Conservation (phyloP, 306 rosid genomes). For the Gastrolobium villosum region DNA sequence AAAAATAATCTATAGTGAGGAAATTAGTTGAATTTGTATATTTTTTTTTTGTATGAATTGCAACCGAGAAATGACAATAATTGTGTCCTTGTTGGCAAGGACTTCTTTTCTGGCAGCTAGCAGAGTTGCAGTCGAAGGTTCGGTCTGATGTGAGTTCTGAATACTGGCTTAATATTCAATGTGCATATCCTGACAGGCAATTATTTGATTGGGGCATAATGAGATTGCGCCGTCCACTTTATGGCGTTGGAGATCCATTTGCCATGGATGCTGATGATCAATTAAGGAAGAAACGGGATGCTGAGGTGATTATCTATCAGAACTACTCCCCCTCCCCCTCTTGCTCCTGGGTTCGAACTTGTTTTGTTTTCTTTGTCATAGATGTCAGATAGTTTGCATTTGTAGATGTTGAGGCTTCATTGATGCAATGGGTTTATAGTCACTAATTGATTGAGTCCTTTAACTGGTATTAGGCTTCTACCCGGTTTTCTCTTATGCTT, state of each 20-base stretch:
- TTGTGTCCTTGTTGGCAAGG: conserved; percentile 73
- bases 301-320: conserved; percentile 72
- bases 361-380: conserved; percentile 31
- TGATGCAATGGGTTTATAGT: conserved; percentile 14
- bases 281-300: conserved; percentile 85
- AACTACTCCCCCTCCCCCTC: not conserved
- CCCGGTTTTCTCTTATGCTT: not conserved
- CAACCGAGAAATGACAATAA: conserved; percentile 65
- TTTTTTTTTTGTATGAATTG: conserved; percentile 43
- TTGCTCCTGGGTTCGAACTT: conserved; percentile 11
- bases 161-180: conserved; percentile 78
- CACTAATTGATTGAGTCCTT: conserved; percentile 13
- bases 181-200: conserved; percentile 87
- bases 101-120: conserved; percentile 78
- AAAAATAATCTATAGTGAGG: conserved; percentile 47
- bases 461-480: conserved; percentile 32
- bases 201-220: conserved; percentile 98
- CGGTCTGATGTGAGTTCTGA: conserved; percentile 91
- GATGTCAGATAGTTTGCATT: conserved; percentile 27
- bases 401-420: conserved; percentile 10
- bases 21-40: conserved; percentile 29
- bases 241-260: conserved; percentile 99
- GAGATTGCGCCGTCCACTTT: conserved; percentile 84
- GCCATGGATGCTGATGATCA: conserved; percentile 94
- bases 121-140: conserved; percentile 87